Conservation (phyloP, 2,329 filamentous ascomycete genomes). For the Clathrospora elynae region DNA sequence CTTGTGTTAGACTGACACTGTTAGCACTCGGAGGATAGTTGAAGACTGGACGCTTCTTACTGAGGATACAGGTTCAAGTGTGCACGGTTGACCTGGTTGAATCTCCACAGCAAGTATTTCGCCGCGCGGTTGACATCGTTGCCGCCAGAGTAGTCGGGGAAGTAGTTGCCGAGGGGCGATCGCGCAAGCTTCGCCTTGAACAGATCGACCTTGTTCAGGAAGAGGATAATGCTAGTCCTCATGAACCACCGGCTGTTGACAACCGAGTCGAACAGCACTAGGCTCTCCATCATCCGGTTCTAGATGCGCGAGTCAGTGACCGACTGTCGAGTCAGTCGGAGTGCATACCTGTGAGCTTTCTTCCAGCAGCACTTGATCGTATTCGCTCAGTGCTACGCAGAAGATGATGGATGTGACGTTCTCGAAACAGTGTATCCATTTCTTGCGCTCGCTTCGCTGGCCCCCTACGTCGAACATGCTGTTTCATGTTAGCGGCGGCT, state of each 20-base stretch:
- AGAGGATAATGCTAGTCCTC: constrained; percentile 97
- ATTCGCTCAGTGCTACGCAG: constrained; percentile 96
- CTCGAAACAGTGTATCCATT: constrained; percentile 99
- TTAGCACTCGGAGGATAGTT: constrained; percentile 14
- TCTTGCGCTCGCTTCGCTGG: constrained; percentile 96
- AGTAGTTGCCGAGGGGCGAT: constrained; percentile 91
- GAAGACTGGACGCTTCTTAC: constrained; percentile 49
- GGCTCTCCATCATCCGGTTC: constrained; percentile 99
- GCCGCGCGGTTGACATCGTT: constrained; percentile 98
- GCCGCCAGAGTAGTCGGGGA: constrained; percentile 95
- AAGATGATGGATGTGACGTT: constrained; percentile 99
- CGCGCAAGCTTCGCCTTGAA: constrained; percentile 93
- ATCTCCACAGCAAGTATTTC: constrained; percentile 97
- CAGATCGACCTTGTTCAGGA: constrained; percentile 98
- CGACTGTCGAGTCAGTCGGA: constrained; percentile 9
- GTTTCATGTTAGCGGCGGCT: constrained; percentile 40
- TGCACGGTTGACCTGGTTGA: constrained; percentile 96
- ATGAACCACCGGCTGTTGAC: constrained; percentile 99
- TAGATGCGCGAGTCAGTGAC: constrained; percentile 50
- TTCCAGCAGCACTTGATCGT: constrained; percentile 94
- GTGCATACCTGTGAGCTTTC: constrained; percentile 88
- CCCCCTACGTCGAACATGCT: constrained; percentile 99
- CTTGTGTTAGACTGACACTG: constrained; percentile 83
- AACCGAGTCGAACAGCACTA: constrained; percentile 95
- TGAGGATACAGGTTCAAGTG: constrained; percentile 97